Percentiles rank a stretch among this genome's conserved stretches.
Conservation (phyloP, 805 yeast genomes). For the Hanseniaspora lachancei region DNA sequence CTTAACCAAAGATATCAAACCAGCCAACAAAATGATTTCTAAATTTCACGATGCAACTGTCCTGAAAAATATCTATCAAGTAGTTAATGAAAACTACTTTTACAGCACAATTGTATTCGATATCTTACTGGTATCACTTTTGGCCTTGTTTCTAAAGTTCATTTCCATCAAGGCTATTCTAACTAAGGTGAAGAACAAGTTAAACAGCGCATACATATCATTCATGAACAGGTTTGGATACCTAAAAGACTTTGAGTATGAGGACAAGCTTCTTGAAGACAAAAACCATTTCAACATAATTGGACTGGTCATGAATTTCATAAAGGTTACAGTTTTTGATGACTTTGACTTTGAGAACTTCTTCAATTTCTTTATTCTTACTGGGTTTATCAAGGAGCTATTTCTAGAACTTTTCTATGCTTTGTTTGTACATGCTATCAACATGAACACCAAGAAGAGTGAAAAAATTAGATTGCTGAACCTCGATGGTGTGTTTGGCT, state of each 20-base stretch:
- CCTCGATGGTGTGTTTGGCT: not conserved
- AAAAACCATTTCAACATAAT: not conserved
- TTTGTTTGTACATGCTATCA: slow-evolving; percentile 5
- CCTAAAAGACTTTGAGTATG: slow-evolving; percentile 7
- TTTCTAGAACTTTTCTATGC: slow-evolving; percentile 9
- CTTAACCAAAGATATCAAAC: not conserved
- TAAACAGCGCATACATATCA: not conserved
- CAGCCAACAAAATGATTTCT: not conserved
- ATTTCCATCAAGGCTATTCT: not conserved
- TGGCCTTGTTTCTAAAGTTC: not conserved
- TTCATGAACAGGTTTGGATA: slow-evolving; percentile 11
- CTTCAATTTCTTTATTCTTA: slow-evolving; percentile 9
- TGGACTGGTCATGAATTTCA: not conserved
- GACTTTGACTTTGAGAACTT: slow-evolving; percentile 11
- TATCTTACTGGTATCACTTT: not conserved
- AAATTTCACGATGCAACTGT: not conserved
- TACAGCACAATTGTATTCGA: not conserved
- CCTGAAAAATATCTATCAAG: not conserved
- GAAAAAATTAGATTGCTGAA: not conserved
- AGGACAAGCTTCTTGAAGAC: slow-evolving; percentile 1
- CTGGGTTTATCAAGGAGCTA: slow-evolving; percentile 10
- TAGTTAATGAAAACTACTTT: slow-evolving; percentile 1
- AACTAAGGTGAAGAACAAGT: not conserved
- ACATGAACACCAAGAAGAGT: not conserved
- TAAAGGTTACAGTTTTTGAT: not conserved